These are phyloP conservation scores for Coniella lustricola DNA, from an alignment of 2,329 filamentous ascomycete species.

Conservation along the genomic window DNA sequence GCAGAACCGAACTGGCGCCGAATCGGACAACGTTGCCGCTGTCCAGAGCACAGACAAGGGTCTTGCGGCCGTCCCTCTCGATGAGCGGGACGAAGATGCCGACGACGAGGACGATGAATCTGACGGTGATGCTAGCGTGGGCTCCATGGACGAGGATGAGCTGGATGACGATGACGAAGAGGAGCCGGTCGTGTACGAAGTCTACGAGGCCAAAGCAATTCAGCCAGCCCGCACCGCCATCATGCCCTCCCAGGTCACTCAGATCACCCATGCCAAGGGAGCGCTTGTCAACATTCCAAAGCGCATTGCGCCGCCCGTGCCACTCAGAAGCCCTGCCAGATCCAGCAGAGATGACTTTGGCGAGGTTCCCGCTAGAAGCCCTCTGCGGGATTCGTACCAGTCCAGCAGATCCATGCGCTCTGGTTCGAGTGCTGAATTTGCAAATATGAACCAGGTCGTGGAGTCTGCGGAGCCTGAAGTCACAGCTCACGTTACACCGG, in stretches of 20 bases:
- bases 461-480: neutral
- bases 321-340: constrained; percentile 67
- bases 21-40: neutral
- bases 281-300: constrained; percentile 81
- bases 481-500: constrained; percentile 8
- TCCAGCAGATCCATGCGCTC: constrained; percentile 15
- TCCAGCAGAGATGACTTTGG: constrained; percentile 50
- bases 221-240: constrained; percentile 52
- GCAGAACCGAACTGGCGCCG: constrained; percentile 9
- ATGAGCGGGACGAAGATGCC: constrained; percentile 23
- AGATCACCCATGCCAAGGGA: constrained; percentile 64
- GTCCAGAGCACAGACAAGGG: constrained; percentile 5
- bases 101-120: constrained; percentile 28
- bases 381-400: constrained; percentile 43
- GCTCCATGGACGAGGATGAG: constrained; percentile 24
- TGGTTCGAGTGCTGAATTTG: constrained; percentile 8
- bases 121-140: constrained; percentile 12
- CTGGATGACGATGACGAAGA: constrained; percentile 45
- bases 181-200: constrained; percentile 63
- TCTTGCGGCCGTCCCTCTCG: constrained; percentile 20
- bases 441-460: constrained; percentile 12
- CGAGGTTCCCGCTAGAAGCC: constrained; percentile 49
- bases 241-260: constrained; percentile 57
- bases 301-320: constrained; percentile 68
- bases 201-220: constrained; percentile 42